Evolutionary conservation across 352 stramenopile species (phyloP).

Genomic region (Globisporangium echinulatum): DNA sequence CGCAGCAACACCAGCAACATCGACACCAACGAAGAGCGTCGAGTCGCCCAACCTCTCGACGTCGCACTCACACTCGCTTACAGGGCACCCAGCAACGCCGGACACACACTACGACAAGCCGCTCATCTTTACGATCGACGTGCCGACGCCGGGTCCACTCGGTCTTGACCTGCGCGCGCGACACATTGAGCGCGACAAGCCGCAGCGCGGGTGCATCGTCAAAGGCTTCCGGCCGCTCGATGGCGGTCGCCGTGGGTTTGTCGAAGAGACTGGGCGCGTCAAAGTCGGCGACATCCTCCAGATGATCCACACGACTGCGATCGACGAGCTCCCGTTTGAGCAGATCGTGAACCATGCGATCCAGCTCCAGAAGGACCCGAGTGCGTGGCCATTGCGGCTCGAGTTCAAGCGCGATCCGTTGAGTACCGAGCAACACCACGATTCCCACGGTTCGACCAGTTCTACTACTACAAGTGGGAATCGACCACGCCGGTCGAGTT

Average conservation of each 20-base stretch:
- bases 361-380: constrained; percentile 59
- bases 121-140: constrained; percentile 70
- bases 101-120: constrained; percentile 38
- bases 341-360: constrained; percentile 76
- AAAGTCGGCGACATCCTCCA: constrained; percentile 74
- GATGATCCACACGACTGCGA: constrained; percentile 67
- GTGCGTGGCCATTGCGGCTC: constrained; percentile 63
- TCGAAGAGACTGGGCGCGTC: constrained; percentile 70
- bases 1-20: not conserved
- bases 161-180: constrained; percentile 66
- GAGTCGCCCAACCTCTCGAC: constrained; percentile 12
- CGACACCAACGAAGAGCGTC: constrained; percentile 5
- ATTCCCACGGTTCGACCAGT: not conserved
- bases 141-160: constrained; percentile 58
- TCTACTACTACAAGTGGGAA: constrained; percentile 4
- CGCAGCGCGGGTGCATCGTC: constrained; percentile 67
- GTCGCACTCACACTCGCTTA: constrained; percentile 25
- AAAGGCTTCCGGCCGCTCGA: constrained; percentile 68
- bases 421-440: constrained; percentile 6
- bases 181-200: constrained; percentile 68
- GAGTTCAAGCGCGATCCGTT: constrained; percentile 67
- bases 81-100: constrained; percentile 24
- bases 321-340: constrained; percentile 82
- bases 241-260: constrained; percentile 45
- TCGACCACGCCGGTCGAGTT: constrained; percentile 55